Percentiles rank a stretch among this genome's conserved stretches.
Conservation (phyloP, 345 rosid species). For the Corchorus olitorius region DNA sequence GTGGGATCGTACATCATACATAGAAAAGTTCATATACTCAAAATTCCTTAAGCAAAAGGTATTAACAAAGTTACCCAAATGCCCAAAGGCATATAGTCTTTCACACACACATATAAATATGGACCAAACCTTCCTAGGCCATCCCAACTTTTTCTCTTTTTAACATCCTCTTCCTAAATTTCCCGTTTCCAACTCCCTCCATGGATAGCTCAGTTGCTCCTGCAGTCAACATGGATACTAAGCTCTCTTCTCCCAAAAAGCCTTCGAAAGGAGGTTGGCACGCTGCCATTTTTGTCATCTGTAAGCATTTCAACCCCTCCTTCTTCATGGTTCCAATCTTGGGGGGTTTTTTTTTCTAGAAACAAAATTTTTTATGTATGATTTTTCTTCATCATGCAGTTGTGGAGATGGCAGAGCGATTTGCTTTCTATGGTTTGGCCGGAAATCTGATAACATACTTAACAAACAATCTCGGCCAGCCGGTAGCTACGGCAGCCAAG, state of each 20-base stretch:
- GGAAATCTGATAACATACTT: constrained; percentile 76
- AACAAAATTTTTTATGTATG: neutral
- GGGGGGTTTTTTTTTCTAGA: neutral
- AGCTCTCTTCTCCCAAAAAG: neutral
- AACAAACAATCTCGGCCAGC: constrained; percentile 59
- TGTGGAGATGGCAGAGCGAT: constrained; percentile 81
- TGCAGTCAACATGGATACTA: constrained; percentile 7
- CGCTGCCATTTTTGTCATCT: constrained; percentile 84
- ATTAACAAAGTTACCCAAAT: neutral
- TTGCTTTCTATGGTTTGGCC: constrained; percentile 78
- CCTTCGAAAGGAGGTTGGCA: constrained; percentile 69
- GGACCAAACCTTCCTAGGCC: neutral
- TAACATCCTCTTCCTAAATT: neutral
- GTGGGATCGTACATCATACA: neutral
- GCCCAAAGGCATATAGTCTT: neutral
- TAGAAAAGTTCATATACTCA: neutral
- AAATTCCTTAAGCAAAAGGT: neutral
- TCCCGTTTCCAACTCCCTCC: neutral
- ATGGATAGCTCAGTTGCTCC: constrained; percentile 42
- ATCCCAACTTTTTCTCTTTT: neutral
- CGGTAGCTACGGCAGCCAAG: constrained; percentile 60
- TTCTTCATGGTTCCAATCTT: neutral
- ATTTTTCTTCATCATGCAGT: constrained; percentile 36
- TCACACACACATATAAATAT: neutral
- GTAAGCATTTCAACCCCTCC: constrained; percentile 38